These are phyloP conservation scores for Trapa incisa DNA, from an alignment of 345 rosid species.

Conservation along the genomic window DNA sequence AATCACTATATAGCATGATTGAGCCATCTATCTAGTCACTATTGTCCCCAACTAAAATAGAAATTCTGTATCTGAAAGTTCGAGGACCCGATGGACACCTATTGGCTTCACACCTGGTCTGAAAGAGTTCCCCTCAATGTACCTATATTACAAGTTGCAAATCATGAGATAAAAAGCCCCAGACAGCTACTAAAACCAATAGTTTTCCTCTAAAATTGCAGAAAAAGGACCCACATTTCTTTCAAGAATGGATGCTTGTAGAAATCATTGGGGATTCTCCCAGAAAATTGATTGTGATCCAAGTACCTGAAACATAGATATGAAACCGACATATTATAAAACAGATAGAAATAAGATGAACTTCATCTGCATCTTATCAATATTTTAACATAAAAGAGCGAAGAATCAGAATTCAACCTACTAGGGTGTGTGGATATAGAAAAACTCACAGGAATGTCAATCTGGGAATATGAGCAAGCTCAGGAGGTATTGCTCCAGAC, in stretches of 20 bases:
- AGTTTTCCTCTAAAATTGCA: neutral
- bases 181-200: neutral
- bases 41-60: slow-evolving; percentile 8
- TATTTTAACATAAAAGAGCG: neutral
- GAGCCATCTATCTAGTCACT: neutral
- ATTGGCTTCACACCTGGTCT: slow-evolving; percentile 46
- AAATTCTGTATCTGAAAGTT: slow-evolving; percentile 62
- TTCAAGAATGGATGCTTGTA: slow-evolving; percentile 55
- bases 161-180: neutral
- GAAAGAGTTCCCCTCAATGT: slow-evolving; percentile 69
- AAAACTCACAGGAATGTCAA: slow-evolving; percentile 59
- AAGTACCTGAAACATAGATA: slow-evolving; percentile 38
- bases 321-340: neutral
- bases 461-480: slow-evolving; percentile 52
- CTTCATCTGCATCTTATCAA: neutral
- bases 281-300: slow-evolving; percentile 71
- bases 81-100: slow-evolving; percentile 53
- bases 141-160: slow-evolving; percentile 25
- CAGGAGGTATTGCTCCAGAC: slow-evolving; percentile 63
- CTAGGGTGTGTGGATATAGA: neutral
- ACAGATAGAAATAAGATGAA: neutral
- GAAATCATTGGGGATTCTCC: slow-evolving; percentile 54
- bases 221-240: slow-evolving; percentile 46
- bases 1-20: neutral
- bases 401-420: neutral